Conservation (phyloP, 202 grass and related monocot species). For the Schoenoplectus triqueter region DNA sequence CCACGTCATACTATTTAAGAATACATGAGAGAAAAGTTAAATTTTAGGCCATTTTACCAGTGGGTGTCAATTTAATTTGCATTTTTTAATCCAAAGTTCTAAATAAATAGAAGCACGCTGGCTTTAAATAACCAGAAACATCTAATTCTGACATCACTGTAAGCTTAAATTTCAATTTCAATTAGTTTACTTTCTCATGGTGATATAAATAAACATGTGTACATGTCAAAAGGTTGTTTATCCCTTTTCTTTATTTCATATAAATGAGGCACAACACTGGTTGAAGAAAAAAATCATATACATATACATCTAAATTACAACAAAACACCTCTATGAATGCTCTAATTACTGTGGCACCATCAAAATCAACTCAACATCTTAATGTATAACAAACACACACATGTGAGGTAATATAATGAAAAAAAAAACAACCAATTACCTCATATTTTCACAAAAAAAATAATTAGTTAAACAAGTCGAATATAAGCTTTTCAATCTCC, state of each 20-base stretch:
- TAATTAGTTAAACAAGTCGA: conserved; percentile 37
- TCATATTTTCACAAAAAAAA: conserved; percentile 28
- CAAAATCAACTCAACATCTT: conserved; percentile 25
- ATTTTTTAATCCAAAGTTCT: background rate
- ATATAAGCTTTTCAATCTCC: conserved; percentile 60
- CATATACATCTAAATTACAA: conserved; percentile 46
- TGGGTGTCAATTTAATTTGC: background rate
- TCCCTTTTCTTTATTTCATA: background rate
- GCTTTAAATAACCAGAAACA: background rate
- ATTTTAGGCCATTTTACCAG: background rate
- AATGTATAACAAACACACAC: conserved; percentile 36
- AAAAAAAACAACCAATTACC: conserved; percentile 39
- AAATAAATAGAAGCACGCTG: background rate
- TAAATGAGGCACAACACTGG: background rate
- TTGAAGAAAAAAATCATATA: conserved; percentile 19
- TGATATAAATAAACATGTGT: background rate
- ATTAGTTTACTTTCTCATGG: background rate
- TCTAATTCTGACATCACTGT: background rate
- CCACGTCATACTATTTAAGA: background rate
- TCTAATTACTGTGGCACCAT: conserved; percentile 51
- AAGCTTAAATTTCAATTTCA: background rate
- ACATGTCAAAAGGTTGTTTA: background rate
- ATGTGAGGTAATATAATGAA: conserved; percentile 35
- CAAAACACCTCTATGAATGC: conserved; percentile 43
- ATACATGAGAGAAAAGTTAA: background rate